Base-by-base conservation (phyloP, 1,284 basidiomycete species). In the Heterobasidion irregulare region DNA sequence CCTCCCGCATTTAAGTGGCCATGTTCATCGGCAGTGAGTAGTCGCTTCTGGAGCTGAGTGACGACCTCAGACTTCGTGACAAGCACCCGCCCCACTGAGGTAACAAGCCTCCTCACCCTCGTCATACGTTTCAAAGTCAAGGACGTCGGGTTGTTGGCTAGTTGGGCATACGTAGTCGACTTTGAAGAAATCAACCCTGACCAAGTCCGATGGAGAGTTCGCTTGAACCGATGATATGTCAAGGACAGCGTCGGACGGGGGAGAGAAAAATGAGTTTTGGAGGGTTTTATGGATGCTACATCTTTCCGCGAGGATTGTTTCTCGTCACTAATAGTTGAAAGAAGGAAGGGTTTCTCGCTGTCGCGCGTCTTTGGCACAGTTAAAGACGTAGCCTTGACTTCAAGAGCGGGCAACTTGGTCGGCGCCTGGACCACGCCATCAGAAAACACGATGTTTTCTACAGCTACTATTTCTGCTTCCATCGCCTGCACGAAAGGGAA, bases 401-500 rank as follows among this genome's bases (percentile, higher is more conserved):
- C 19, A 8, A 50, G 41, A 19, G 26, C 18, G 47, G 53, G n/a
- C 26, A 36, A 34, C 49, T 19, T 33, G 32, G 36, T 48, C 8
- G 55, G 54, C 45, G 54, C 57, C 16, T 52, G 58, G 50, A 54
- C 62, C 57, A 45, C 50, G 35, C 58, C 61, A 47, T 63, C 69
- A 26, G 73, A 67, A 63, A 79, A 80, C 10, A 93, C 83, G 41
- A 91, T 70, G 13, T 79, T 76, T 62, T 96, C 92, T 52, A 97
- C 83, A 32, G 83, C 83, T 56, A 83, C 77, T 0, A 93, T 86
- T 65, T 97, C 94, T 51, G 78, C 78, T 65, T 94, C 93, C 47
- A 98, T 86, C 56, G 86, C 86, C 54, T 87, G 80, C 50, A 96
- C 75, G 55, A 94, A 77, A 1, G 95, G 94, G 69, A 94, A 93